Evolutionary conservation across 2,329 filamentous ascomycete genomes (phyloP).

Genomic region (Pseudogymnoascus sp.): DNA sequence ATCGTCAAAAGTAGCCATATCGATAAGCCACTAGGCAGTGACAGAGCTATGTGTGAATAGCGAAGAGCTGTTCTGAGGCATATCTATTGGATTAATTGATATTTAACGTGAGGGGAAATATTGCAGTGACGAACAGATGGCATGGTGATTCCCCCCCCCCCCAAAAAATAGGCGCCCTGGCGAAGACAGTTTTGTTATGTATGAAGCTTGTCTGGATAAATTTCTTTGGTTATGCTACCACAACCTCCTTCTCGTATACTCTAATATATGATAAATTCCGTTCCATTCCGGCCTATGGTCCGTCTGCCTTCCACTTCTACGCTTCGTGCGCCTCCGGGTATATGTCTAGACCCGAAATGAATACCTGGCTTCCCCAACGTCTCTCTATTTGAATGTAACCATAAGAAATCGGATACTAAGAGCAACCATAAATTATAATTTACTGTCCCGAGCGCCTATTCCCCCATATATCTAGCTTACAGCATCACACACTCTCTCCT

Average conservation of each 20-base stretch:
- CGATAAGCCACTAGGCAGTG: background rate
- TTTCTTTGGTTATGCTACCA: background rate
- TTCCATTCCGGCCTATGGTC: background rate
- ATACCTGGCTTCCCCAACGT: background rate
- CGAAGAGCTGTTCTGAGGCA: background rate
- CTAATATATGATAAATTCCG: background rate
- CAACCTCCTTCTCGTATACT: background rate
- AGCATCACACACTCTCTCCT: background rate
- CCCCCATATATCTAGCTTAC: slow-evolving; percentile 27
- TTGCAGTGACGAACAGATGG: background rate
- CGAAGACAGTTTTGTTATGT: too few species aligned
- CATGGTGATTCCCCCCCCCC: too few species aligned
- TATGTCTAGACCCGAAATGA: background rate
- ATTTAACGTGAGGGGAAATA: background rate
- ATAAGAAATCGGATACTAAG: background rate
- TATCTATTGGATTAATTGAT: background rate
- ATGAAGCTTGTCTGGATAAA: too few species aligned
- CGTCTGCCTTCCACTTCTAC: background rate
- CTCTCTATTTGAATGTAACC: background rate
- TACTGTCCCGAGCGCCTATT: slow-evolving; percentile 25
- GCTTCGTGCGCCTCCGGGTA: background rate
- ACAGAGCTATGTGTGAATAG: background rate
- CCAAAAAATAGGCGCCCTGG: too few species aligned
- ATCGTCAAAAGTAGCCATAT: background rate
- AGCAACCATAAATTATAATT: background rate